Conservation (phyloP, 1,139 yeast species). For the Blastobotrys elegans region DNA sequence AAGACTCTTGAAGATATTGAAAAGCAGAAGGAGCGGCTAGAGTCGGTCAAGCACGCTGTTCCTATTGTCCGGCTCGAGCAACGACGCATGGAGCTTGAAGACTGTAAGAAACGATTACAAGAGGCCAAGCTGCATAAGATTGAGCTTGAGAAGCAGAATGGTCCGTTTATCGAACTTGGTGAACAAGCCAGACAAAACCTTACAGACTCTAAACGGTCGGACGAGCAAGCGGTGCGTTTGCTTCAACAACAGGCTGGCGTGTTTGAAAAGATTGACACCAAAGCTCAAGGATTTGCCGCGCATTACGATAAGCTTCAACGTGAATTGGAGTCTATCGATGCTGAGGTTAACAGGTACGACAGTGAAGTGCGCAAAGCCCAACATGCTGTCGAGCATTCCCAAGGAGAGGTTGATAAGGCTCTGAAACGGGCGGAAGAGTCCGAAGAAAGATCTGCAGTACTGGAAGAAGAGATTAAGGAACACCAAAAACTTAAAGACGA, state of each 20-base stretch:
- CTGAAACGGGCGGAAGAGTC: neutral
- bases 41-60: neutral
- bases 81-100: slow-evolving; percentile 10
- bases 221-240: neutral
- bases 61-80: neutral
- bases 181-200: neutral
- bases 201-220: neutral
- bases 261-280: too few species aligned
- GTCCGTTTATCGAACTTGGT: slow-evolving; percentile 1
- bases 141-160: slow-evolving; percentile 12
- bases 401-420: neutral
- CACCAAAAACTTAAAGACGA: neutral
- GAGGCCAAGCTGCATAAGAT: slow-evolving; percentile 36
- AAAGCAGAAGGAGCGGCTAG: slow-evolving; percentile 19
- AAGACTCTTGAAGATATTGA: slow-evolving; percentile 2
- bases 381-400: neutral
- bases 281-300: neutral
- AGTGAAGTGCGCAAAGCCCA: neutral
- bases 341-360: neutral
- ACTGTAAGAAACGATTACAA: slow-evolving; percentile 38
- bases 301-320: neutral
- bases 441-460: neutral
- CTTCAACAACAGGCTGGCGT: neutral
- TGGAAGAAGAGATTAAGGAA: neutral
- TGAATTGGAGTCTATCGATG: neutral